These are phyloP conservation scores for Calonectria hawksworthii DNA, from an alignment of 2,329 filamentous ascomycete genomes.

Conservation along the genomic window DNA sequence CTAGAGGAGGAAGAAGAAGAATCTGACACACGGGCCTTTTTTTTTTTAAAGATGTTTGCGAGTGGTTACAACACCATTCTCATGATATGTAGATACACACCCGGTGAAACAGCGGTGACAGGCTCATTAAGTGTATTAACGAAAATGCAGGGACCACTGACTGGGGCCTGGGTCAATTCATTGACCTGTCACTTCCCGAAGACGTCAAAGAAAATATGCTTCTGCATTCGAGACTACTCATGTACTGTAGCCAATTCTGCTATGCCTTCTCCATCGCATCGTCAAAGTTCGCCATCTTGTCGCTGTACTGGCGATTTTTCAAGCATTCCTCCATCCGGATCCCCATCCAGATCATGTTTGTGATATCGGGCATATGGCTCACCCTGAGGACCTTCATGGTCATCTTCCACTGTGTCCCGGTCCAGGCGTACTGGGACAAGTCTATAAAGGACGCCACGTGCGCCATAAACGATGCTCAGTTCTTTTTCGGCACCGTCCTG, in stretches of 20 bases:
- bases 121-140: neutral
- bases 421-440: conserved; percentile 50
- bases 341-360: conserved; percentile 42
- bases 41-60: conserved; percentile 34
- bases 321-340: conserved; percentile 43
- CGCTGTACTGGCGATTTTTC: conserved; percentile 50
- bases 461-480: conserved; percentile 46
- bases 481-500: conserved; percentile 50
- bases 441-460: conserved; percentile 44
- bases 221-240: conserved; percentile 28
- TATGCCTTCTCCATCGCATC: conserved; percentile 47
- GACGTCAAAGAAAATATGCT: conserved; percentile 1
- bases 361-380: conserved; percentile 42
- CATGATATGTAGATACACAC: conserved; percentile 33
- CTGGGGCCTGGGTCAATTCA: conserved; percentile 34
- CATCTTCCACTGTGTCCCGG: conserved; percentile 51
- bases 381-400: conserved; percentile 48
- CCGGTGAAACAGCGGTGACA: neutral
- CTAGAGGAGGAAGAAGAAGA: neutral
- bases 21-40: neutral
- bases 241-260: conserved; percentile 34
- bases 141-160: conserved; percentile 26
- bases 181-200: conserved; percentile 25
- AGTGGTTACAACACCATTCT: conserved; percentile 35
- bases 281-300: conserved; percentile 46